phyloP scores from a whole-genome alignment of 805 yeast genomes.

The Kodamaea sagamina region DNA sequence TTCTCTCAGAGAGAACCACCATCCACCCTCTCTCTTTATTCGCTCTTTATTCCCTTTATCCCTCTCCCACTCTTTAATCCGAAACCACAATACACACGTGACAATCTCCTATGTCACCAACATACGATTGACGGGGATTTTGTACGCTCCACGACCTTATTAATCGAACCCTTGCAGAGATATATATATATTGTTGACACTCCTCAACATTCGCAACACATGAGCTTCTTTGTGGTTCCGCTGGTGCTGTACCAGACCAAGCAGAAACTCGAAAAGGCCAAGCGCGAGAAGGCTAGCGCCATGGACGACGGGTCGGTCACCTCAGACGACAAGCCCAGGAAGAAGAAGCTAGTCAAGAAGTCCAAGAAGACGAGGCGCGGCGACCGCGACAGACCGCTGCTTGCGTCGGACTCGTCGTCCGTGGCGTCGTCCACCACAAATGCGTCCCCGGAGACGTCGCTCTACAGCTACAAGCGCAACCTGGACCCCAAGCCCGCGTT shows the following conservation, averaged over 20 bases:
- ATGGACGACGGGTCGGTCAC: background rate
- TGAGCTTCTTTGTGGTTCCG: slow-evolving; percentile 44
- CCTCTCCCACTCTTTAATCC: too few relatives aligned
- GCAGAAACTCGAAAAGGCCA: slow-evolving; percentile 34
- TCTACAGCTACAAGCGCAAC: background rate
- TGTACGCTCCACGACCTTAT: too few relatives aligned
- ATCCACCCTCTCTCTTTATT: too few relatives aligned
- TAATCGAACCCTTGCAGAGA: too few relatives aligned
- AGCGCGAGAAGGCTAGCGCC: slow-evolving; percentile 20
- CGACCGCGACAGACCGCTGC: slow-evolving; percentile 1
- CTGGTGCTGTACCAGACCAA: slow-evolving; percentile 43
- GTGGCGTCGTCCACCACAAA: slow-evolving; percentile 6
- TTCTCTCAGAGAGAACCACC: too few relatives aligned
- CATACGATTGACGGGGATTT: too few relatives aligned
- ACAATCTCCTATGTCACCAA: too few relatives aligned
- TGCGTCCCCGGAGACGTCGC: background rate
- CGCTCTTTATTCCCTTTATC: too few relatives aligned
- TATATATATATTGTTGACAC: too few relatives aligned
- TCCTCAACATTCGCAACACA: slow-evolving; percentile 10
- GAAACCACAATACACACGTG: too few relatives aligned
- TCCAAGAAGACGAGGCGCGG: background rate
- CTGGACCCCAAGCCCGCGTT: background rate
- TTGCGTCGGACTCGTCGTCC: slow-evolving; percentile 9
- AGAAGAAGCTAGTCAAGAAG: slow-evolving; percentile 14
- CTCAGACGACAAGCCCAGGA: slow-evolving; percentile 18